A percentile compares a stretch with the other conserved stretches of the same genome.
Conservation (phyloP, 2,329 filamentous ascomycete genomes). For the Apiospora hydei region DNA sequence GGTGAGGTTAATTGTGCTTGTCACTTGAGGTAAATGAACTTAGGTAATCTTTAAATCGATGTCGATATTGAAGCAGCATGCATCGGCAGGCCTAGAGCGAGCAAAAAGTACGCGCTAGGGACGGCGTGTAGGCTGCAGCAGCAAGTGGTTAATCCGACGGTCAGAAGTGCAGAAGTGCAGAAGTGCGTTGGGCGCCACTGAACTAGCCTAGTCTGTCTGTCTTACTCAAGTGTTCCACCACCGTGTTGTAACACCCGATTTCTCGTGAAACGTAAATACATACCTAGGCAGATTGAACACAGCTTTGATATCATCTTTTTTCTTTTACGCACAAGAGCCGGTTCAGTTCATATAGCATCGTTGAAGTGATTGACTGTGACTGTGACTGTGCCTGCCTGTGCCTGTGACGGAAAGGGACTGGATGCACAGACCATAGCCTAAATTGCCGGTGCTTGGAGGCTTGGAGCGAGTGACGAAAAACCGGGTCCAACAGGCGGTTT, state of each 20-base stretch:
- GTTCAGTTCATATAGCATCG: too few species aligned
- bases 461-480: slow-evolving; percentile 15
- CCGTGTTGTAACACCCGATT: not conserved
- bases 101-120: not conserved
- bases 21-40: too few species aligned
- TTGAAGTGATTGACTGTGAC: too few species aligned
- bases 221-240: not conserved
- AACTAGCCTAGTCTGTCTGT: not conserved
- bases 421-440: slow-evolving; percentile 47
- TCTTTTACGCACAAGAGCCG: not conserved
- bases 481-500: not conserved
- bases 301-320: not conserved
- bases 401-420: not conserved
- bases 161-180: not conserved
- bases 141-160: slow-evolving; percentile 14
- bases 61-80: slow-evolving; percentile 3
- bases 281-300: not conserved
- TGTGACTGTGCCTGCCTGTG: too few species aligned
- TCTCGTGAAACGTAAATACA: not conserved
- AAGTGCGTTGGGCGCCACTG: not conserved
- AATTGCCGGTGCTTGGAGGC: slow-evolving; percentile 27
- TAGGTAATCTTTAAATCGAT: not conserved
- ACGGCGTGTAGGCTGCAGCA: not conserved
- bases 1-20: not conserved
- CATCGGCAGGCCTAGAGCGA: not conserved